A percentile compares a stretch with the other conserved stretches of the same genome.
Conservation (phyloP, 768 basidiomycete genomes). For the Suillus occidentalis region DNA sequence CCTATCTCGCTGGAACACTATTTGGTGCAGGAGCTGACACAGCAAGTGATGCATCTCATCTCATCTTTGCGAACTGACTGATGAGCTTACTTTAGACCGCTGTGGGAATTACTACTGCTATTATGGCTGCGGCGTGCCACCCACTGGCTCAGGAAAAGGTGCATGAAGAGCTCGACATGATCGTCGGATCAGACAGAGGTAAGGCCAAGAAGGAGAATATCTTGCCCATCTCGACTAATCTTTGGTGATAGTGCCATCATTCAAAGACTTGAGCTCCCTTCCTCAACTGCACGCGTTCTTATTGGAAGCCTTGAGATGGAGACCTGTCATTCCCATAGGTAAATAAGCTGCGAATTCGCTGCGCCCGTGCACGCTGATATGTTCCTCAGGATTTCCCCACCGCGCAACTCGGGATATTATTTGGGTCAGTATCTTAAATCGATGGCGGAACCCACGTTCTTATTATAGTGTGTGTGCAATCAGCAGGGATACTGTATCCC, state of each 20-base stretch:
- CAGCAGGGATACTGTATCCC: conserved; percentile 29
- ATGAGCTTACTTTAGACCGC: conserved; percentile 33
- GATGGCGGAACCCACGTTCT: conserved; percentile 21
- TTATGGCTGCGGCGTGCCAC: conserved; percentile 52
- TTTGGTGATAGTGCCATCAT: conserved; percentile 30
- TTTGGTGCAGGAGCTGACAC: conserved; percentile 63
- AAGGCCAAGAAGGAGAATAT: not conserved
- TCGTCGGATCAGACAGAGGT: conserved; percentile 38
- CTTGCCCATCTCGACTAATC: not conserved
- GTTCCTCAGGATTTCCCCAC: conserved; percentile 54
- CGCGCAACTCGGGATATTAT: conserved; percentile 58
- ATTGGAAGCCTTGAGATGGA: conserved; percentile 34
- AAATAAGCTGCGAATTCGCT: not conserved
- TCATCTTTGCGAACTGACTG: not conserved
- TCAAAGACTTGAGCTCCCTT: conserved; percentile 28
- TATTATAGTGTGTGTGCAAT: not conserved
- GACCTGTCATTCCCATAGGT: conserved; percentile 27
- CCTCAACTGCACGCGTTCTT: conserved; percentile 32
- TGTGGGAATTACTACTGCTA: conserved; percentile 45
- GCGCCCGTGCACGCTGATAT: conserved; percentile 3
- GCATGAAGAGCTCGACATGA: conserved; percentile 48
- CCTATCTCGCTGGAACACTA: conserved; percentile 57
- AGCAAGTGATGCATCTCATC: conserved; percentile 10
- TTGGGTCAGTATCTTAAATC: conserved; percentile 31
- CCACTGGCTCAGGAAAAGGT: conserved; percentile 47